Conservation (phyloP, 352 stramenopile species). For the Phytophthora melonis region DNA sequence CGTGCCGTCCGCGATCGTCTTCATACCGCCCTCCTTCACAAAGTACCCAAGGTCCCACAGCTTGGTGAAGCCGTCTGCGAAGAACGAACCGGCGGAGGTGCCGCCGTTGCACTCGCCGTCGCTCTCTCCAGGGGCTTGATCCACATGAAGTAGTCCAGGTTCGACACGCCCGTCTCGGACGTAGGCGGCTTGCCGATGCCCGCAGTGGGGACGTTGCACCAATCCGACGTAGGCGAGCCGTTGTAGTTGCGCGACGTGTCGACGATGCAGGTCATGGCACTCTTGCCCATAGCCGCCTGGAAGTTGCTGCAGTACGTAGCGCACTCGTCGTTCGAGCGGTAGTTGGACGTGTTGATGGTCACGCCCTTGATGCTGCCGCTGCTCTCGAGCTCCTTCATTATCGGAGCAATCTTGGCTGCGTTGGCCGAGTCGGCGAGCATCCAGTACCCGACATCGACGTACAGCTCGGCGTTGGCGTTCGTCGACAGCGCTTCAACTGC, state of each 20-base stretch:
- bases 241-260: constrained; percentile 73
- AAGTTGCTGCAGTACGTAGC: constrained; percentile 56
- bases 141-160: constrained; percentile 76
- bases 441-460: constrained; percentile 72
- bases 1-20: constrained; percentile 24
- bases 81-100: constrained; percentile 56
- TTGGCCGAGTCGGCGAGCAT: constrained; percentile 45
- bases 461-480: constrained; percentile 64
- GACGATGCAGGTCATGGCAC: constrained; percentile 56
- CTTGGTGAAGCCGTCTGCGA: constrained; percentile 54
- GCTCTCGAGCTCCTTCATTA: constrained; percentile 47
- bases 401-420: constrained; percentile 37
- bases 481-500: constrained; percentile 53
- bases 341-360: constrained; percentile 78
- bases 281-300: constrained; percentile 49
- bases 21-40: constrained; percentile 42
- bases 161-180: constrained; percentile 43
- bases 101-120: constrained; percentile 63
- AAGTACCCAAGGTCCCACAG: constrained; percentile 75
- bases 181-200: constrained; percentile 62
- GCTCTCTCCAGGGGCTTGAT: constrained; percentile 68
- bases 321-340: constrained; percentile 58
- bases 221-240: constrained; percentile 50
- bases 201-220: constrained; percentile 69
- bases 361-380: constrained; percentile 62